Base-by-base conservation (phyloP, 352 stramenopile genomes). In the Aphanomyces euteiches region DNA sequence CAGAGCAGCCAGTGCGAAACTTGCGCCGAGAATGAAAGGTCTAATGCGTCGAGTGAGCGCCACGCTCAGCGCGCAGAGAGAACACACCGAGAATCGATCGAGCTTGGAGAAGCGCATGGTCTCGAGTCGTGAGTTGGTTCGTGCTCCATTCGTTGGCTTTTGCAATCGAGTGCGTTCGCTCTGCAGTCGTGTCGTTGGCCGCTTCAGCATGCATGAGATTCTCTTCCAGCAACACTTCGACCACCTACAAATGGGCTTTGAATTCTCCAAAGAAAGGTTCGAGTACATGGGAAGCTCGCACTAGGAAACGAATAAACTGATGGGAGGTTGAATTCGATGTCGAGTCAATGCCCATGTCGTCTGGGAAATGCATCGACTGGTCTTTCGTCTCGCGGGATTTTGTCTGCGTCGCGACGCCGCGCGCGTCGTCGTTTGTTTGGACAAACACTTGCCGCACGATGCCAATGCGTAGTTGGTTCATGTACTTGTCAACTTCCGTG, bases 341-440 rank as follows among this genome's bases (percentile, higher is more conserved):
- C 7, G 40, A 40, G 41, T 72, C 84, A n/a, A 88, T 67, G 7
- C 84, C 84, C 4, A 90, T 81, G n/a, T 92, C 82, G 41, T 92
- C 84, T 0, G 84, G 84, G 28, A 90, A 92, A 41, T 88, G 80
- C 82, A 89, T 92, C 39, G 74, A 77, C 41, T 85, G 80, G 50
- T 89, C 76, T 7, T 76, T 59, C 0, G 69, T 64, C n/a, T 77
- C 61, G 1, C 77, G 71, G 5, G 72, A 56, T 48, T 89, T 87
- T 8, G 82, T 90, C 71, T 90, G 82, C 13, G 78, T 88, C 13
- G 43, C 66, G 3, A 80, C 71, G 2, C 73, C 71, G 43, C 83
- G 80, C 21, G 81, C 81, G 8, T 82, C 82, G 45, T 90, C 84
- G 64, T 79, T 87, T 0, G 81, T 88, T 57, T 92, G 83, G 1